Conservation (phyloP, 768 basidiomycete genomes). For the Mycena rosella region DNA sequence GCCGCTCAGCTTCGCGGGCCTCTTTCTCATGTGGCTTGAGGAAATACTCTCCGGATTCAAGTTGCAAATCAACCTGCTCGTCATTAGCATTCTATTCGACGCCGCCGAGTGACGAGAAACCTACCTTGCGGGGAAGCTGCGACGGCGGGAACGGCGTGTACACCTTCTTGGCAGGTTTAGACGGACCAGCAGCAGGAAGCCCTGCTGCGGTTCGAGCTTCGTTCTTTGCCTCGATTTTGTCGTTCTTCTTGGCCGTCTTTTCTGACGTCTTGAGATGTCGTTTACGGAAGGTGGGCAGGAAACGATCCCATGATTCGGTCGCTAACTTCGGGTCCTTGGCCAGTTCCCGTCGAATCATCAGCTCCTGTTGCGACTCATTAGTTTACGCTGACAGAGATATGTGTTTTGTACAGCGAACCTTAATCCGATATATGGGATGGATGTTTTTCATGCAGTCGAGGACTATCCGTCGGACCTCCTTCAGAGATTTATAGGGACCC, state of each 20-base stretch:
- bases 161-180: conserved; percentile 82
- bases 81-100: neutral
- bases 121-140: conserved; percentile 92
- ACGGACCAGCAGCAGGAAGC: conserved; percentile 59
- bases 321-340: conserved; percentile 98
- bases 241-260: conserved; percentile 93
- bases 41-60: conserved; percentile 98
- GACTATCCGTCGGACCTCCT: conserved; percentile 97
- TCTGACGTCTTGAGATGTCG: conserved; percentile 93
- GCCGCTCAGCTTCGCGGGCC: conserved; percentile 73
- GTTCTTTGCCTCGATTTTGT: conserved; percentile 68
- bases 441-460: conserved; percentile 99
- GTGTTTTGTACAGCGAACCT: conserved; percentile 59
- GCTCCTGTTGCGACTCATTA: conserved; percentile 68
- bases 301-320: conserved; percentile 95
- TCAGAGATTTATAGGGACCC: conserved; percentile 95
- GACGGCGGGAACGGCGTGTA: conserved; percentile 99
- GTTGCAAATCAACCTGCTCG: conserved; percentile 85
- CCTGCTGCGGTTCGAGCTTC: conserved; percentile 79
- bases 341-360: conserved; percentile 98
- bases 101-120: conserved; percentile 3
- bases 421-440: conserved; percentile 99
- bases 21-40: conserved; percentile 92
- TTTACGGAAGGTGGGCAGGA: conserved; percentile 96
- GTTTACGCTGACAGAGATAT: neutral